These are phyloP conservation scores for Arthrobotrys musiformis DNA, from an alignment of 2,329 filamentous ascomycete genomes.

Conservation along the genomic window DNA sequence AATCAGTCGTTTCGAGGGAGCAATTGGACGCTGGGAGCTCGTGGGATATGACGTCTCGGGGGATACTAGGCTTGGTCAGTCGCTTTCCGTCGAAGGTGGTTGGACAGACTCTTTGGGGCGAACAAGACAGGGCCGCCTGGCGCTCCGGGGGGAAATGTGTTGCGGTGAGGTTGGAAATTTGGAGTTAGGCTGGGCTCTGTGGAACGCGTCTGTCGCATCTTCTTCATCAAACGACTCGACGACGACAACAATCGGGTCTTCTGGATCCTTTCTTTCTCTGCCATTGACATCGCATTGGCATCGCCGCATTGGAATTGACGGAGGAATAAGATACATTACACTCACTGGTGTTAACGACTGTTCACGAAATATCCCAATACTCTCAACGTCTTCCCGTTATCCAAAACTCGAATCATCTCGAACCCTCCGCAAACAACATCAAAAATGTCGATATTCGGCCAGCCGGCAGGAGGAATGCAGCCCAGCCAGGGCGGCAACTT, in stretches of 20 bases:
- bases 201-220: conserved; percentile 51
- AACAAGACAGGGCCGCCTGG: conserved; percentile 5
- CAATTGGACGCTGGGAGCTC: conserved; percentile 31
- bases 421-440: conserved; percentile 31
- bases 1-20: conserved; percentile 5
- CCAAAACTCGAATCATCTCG: background rate
- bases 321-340: background rate
- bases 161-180: conserved; percentile 46
- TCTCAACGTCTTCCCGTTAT: background rate
- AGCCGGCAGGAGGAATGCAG: conserved; percentile 30
- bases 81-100: conserved; percentile 16
- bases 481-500: conserved; percentile 50
- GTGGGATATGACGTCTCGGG: conserved; percentile 38
- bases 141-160: conserved; percentile 36
- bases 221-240: conserved; percentile 19
- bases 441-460: conserved; percentile 50
- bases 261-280: background rate
- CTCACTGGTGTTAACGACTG: background rate
- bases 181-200: conserved; percentile 15
- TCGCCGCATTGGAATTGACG: background rate
- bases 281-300: background rate
- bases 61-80: conserved; percentile 27
- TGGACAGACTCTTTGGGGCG: conserved; percentile 23
- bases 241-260: conserved; percentile 18
- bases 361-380: background rate